Percentiles rank a stretch among this genome's conserved stretches.
Evolutionary conservation across 345 rosid genomes (phyloP).

Genomic region (Garcia nutans): DNA sequence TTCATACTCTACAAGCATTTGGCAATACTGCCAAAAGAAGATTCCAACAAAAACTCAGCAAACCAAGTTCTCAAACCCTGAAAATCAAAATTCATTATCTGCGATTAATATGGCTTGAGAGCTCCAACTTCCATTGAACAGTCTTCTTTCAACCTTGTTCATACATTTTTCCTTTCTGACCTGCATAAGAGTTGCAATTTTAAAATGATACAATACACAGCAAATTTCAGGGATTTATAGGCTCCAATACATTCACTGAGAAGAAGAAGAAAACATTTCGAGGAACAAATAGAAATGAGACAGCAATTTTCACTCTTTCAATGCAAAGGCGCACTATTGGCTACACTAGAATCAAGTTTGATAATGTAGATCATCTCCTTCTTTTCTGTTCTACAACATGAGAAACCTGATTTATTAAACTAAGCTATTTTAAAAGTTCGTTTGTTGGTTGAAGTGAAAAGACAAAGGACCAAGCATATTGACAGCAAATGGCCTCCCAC

Average conservation of each 20-base stretch:
- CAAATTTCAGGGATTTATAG: too few species aligned
- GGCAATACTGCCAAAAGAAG: background rate
- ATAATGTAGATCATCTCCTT: too few species aligned
- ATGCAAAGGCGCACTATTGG: too few species aligned
- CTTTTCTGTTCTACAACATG: background rate
- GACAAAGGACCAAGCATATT: background rate
- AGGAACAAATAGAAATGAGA: background rate
- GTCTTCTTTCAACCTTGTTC: background rate
- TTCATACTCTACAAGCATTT: background rate
- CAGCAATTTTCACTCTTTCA: background rate
- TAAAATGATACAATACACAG: too few species aligned
- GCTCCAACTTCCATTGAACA: constrained; percentile 2
- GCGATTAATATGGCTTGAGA: background rate
- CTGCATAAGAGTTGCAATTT: background rate
- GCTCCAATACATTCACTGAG: background rate
- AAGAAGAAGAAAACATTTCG: too few species aligned
- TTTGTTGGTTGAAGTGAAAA: background rate
- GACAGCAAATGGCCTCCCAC: background rate
- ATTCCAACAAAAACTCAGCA: background rate
- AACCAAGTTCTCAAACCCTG: background rate
- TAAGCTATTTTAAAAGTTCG: background rate
- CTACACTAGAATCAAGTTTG: too few species aligned
- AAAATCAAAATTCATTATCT: background rate
- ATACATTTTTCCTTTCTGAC: background rate
- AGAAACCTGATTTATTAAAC: background rate